Base-by-base conservation (phyloP, 495 filamentous ascomycete genomes). In the Rhypophila decipiens region DNA sequence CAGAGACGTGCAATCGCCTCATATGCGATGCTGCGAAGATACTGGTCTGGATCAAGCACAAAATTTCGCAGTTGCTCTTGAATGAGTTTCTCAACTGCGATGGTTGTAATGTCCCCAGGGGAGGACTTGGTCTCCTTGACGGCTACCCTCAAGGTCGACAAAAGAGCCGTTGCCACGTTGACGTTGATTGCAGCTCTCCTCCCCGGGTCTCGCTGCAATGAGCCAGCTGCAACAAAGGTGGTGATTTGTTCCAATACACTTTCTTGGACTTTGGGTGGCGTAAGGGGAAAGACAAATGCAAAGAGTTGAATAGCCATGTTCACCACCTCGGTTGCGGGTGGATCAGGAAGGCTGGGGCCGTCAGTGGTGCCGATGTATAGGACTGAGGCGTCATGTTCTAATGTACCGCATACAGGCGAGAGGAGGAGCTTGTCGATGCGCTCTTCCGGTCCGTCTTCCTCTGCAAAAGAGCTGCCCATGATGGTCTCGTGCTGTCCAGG, bases 271-370 rank as follows among this genome's bases (percentile, higher is more conserved):
- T 89, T 95, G 2, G 88, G 74, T 0, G 84, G 82, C 24, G 95
- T 91, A 10, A 96, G 71, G 12, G 93, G 88, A 40, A 97, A 81
- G 24, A 88, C 86, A 43, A 94, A 83, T 8, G 89, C 88, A 64
- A 99, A 98, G 1, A 96, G 72, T 34, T 87, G 80, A 46, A 97
- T 94, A 17, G 93, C 90, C 59, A 90, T 79, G 51, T 97, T 95
- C 24, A 97, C 87, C 18, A 94, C 90, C 51, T 94, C 89, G 10
- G 93, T 99, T 3, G 86, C 81, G 11, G 93, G 85, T 9, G 94
- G 93, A 50, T 93, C 87, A 34, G 88, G 86, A 27, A 77, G 66
- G 4, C 44, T 68, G 51, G 24, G 58, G 0, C 64, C 65, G 31
- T 67, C 61, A 12, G 53, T 50, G 15, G 68, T 62, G 24, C 77